A percentile compares a stretch with the other conserved stretches of the same genome.
These are phyloP conservation scores for Croton laevigatus DNA, from an alignment of 441 rosid species.

Conservation along the genomic window DNA sequence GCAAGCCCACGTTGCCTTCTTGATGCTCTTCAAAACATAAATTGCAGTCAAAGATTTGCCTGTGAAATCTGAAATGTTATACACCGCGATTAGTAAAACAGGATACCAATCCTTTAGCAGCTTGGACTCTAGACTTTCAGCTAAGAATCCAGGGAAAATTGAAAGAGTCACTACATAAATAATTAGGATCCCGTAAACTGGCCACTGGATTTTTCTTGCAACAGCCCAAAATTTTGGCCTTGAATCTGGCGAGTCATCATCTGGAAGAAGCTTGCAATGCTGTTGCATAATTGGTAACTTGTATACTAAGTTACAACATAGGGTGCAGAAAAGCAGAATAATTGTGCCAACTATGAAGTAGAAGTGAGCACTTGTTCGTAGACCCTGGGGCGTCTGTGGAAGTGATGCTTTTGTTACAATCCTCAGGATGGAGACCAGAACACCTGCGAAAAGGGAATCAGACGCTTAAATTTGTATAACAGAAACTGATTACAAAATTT, in stretches of 20 bases:
- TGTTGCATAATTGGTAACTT: slow-evolving; percentile 75
- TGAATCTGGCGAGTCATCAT: slow-evolving; percentile 29
- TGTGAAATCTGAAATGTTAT: slow-evolving; percentile 64
- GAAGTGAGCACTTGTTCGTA: slow-evolving; percentile 67
- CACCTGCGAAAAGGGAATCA: slow-evolving; percentile 40
- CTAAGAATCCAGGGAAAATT: slow-evolving; percentile 79
- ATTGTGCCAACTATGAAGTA: slow-evolving; percentile 67
- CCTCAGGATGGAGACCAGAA: slow-evolving; percentile 66
- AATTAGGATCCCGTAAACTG: slow-evolving; percentile 50
- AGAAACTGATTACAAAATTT: neutral
- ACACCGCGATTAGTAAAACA: slow-evolving; percentile 61
- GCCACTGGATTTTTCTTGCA: slow-evolving; percentile 52
- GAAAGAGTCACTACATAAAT: slow-evolving; percentile 73
- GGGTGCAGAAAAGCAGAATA: slow-evolving; percentile 53
- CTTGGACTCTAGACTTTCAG: slow-evolving; percentile 56
- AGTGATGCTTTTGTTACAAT: slow-evolving; percentile 79
- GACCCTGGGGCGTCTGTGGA: slow-evolving; percentile 64
- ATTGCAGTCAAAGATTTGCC: slow-evolving; percentile 79
- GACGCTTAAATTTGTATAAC: neutral
- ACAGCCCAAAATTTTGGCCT: slow-evolving; percentile 43
- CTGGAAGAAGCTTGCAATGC: slow-evolving; percentile 28
- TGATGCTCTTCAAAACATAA: slow-evolving; percentile 43
- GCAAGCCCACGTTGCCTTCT: slow-evolving; percentile 62
- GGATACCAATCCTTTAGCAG: slow-evolving; percentile 77
- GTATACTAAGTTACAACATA: slow-evolving; percentile 56